Percentiles rank a stretch among this genome's conserved stretches.
Conservation (phyloP, 352 stramenopile species). For the Phytopythium cucurbitacearum region DNA sequence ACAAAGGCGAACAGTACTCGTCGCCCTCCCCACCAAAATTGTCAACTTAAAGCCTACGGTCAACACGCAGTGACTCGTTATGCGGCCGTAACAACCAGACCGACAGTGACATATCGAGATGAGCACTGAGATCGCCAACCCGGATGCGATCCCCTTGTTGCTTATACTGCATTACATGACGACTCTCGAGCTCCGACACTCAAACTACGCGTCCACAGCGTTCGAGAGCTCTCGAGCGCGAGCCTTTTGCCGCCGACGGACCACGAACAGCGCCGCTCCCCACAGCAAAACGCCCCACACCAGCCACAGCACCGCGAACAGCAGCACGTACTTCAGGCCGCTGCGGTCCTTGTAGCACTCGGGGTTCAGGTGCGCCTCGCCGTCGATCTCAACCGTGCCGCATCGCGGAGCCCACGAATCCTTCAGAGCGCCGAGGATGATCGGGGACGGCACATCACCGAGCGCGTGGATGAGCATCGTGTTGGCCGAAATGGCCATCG, state of each 20-base stretch:
- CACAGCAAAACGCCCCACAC: conserved; percentile 67
- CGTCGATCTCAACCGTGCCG: conserved; percentile 62
- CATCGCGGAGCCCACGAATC: conserved; percentile 90
- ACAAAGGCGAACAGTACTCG: too few relatives aligned
- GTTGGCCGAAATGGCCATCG: conserved; percentile 90
- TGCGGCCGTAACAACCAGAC: too few relatives aligned
- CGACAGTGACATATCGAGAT: not conserved
- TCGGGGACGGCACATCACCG: conserved; percentile 92
- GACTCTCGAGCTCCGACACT: too few relatives aligned
- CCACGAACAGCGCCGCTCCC: conserved; percentile 37
- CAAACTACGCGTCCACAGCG: too few relatives aligned
- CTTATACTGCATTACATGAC: too few relatives aligned
- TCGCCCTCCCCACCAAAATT: too few relatives aligned
- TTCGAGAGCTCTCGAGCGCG: not conserved
- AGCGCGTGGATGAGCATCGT: conserved; percentile 91
- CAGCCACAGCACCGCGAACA: conserved; percentile 77
- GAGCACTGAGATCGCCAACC: too few relatives aligned
- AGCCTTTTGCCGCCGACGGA: conserved; percentile 25
- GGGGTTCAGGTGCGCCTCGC: conserved; percentile 55
- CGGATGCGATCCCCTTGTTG: too few relatives aligned
- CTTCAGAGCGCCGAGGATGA: conserved; percentile 92
- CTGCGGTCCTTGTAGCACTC: conserved; percentile 51
- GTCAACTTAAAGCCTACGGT: too few relatives aligned
- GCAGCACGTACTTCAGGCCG: conserved; percentile 61
- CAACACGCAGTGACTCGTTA: too few relatives aligned